phyloP scores from a whole-genome alignment of 2,329 filamentous ascomycete species.

The Aspergillus vadensis region DNA sequence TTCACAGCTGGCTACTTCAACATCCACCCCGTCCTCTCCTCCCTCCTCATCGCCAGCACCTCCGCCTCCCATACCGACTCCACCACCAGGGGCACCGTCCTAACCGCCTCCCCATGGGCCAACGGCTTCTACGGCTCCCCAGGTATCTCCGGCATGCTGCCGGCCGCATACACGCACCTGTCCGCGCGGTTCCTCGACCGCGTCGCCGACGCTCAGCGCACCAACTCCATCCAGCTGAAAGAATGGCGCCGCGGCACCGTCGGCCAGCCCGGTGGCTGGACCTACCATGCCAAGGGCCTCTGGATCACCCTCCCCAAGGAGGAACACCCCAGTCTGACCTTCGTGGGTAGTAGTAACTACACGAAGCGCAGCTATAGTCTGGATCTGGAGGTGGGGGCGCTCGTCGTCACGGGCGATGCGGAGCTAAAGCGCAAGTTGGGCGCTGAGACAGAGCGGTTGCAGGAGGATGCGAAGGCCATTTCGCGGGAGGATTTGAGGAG shows the following conservation, averaged over 20 bases:
- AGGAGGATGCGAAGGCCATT: conserved; percentile 69
- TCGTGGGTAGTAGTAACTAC: conserved; percentile 93
- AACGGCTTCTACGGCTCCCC: conserved; percentile 93
- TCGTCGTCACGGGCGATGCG: conserved; percentile 79
- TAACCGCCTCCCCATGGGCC: conserved; percentile 88
- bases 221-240: conserved; percentile 68
- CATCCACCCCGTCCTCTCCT: conserved; percentile 80
- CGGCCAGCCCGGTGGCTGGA: conserved; percentile 83
- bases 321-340: conserved; percentile 70
- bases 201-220: conserved; percentile 56
- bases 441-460: conserved; percentile 77
- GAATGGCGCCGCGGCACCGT: conserved; percentile 88
- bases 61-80: conserved; percentile 34
- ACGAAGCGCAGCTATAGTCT: conserved; percentile 90
- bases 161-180: conserved; percentile 87
- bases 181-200: conserved; percentile 76
- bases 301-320: conserved; percentile 73
- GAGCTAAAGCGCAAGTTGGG: conserved; percentile 71
- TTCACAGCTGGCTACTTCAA: conserved; percentile 99
- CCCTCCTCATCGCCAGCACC: conserved; percentile 73
- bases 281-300: conserved; percentile 94
- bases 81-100: conserved; percentile 69
- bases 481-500: conserved; percentile 77
- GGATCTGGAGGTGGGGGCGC: conserved; percentile 84
- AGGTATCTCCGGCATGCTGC: conserved; percentile 86